Conservation (phyloP, 129 eudicot species). For the Saposhnikovia divaricata region DNA sequence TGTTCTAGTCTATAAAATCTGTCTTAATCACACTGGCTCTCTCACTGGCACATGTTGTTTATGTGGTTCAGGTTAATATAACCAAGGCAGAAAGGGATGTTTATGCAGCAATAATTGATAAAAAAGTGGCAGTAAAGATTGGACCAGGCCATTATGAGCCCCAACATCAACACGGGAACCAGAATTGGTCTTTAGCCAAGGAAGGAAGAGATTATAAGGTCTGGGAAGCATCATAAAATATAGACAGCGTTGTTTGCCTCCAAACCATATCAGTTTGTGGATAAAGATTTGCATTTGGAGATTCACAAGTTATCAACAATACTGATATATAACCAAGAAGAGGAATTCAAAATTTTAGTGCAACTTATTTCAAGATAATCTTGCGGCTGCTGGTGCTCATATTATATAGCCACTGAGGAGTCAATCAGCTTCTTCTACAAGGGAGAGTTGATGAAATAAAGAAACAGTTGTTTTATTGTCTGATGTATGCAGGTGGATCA, state of each 20-base stretch:
- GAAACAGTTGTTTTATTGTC: too few relatives aligned
- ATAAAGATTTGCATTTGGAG: neutral
- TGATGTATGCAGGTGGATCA: neutral
- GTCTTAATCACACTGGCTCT: neutral
- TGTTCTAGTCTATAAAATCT: neutral
- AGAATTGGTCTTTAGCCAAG: conserved; percentile 56
- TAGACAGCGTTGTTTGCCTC: neutral
- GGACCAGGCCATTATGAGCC: conserved; percentile 94
- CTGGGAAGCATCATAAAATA: conserved; percentile 65
- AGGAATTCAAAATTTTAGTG: neutral
- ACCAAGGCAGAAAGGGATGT: conserved; percentile 80
- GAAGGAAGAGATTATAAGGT: conserved; percentile 84
- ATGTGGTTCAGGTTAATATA: conserved; percentile 44
- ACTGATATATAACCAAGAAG: neutral
- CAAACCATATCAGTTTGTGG: neutral
- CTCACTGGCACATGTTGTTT: conserved; percentile 15
- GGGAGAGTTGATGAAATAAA: conserved; percentile 1
- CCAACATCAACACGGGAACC: conserved; percentile 40
- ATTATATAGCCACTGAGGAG: neutral
- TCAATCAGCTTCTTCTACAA: neutral
- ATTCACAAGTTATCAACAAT: neutral
- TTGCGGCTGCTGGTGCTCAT: too few relatives aligned
- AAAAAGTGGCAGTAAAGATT: conserved; percentile 80
- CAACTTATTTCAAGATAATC: neutral
- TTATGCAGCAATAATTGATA: conserved; percentile 82